phyloP scores from a whole-genome alignment of 2,329 filamentous ascomycete genomes.

The Alternaria novae-zelandiae region DNA sequence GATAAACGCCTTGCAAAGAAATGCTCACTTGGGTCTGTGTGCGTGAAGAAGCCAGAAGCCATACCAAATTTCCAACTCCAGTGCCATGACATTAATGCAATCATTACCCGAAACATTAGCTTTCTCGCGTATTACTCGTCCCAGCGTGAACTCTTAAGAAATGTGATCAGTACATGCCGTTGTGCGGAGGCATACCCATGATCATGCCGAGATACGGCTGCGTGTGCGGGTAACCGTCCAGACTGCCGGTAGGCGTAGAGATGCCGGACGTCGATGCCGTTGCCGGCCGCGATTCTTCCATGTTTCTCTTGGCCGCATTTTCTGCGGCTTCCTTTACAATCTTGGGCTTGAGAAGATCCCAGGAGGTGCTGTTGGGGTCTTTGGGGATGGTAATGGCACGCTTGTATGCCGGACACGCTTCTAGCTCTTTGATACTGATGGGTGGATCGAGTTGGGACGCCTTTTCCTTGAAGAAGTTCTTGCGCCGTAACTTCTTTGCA shows the following conservation, averaged over 20 bases:
- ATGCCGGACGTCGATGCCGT: constrained; percentile 27
- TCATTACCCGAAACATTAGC: constrained; percentile 14
- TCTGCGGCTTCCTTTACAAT: constrained; percentile 43
- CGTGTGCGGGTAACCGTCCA: constrained; percentile 18
- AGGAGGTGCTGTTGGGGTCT: constrained; percentile 45
- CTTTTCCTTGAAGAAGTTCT: constrained; percentile 46
- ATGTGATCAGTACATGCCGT: constrained; percentile 17
- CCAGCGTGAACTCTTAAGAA: constrained; percentile 8
- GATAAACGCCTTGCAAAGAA: constrained; percentile 16
- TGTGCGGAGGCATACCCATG: constrained; percentile 11
- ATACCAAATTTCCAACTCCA: constrained; percentile 6
- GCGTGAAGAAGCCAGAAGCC: background rate
- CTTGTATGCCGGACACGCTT: constrained; percentile 49
- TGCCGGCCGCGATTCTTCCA: constrained; percentile 14
- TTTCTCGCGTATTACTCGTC: background rate
- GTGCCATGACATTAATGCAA: constrained; percentile 17
- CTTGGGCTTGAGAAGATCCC: constrained; percentile 46
- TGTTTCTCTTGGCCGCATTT: constrained; percentile 12
- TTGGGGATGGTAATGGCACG: constrained; percentile 49
- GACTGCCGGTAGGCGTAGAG: constrained; percentile 24
- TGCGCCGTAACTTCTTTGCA: constrained; percentile 43
- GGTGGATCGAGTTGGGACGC: constrained; percentile 47
- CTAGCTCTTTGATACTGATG: constrained; percentile 42
- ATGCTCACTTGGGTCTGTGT: constrained; percentile 8
- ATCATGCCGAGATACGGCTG: constrained; percentile 15